Conservation (phyloP, 2,329 filamentous ascomycete species). For the Monilinia aucupariae region DNA sequence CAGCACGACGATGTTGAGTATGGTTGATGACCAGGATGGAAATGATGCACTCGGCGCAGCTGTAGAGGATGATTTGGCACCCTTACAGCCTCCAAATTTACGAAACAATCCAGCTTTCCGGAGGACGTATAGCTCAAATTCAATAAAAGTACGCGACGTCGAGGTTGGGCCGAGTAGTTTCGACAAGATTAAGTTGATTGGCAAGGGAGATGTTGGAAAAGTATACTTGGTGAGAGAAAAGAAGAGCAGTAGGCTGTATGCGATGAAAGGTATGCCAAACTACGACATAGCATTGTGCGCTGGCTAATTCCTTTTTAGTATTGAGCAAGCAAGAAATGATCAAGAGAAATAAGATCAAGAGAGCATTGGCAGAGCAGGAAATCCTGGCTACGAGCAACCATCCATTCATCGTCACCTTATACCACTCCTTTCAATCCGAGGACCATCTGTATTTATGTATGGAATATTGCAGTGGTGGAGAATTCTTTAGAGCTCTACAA, state of each 20-base stretch:
- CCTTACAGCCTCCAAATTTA: slow-evolving; percentile 61
- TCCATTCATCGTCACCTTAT: slow-evolving; percentile 96
- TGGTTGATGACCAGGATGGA: slow-evolving; percentile 42
- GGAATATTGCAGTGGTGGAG: slow-evolving; percentile 98
- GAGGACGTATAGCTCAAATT: slow-evolving; percentile 97
- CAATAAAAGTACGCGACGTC: slow-evolving; percentile 95
- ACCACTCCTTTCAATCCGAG: slow-evolving; percentile 98
- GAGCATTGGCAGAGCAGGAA: slow-evolving; percentile 93
- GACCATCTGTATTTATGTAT: slow-evolving; percentile 99
- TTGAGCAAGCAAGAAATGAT: slow-evolving; percentile 99
- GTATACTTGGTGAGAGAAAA: slow-evolving; percentile 97
- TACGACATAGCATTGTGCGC: background rate
- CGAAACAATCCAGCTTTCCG: slow-evolving; percentile 73
- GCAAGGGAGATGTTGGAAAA: slow-evolving; percentile 97
- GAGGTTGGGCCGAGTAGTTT: slow-evolving; percentile 94
- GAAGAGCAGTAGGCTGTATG: slow-evolving; percentile 91
- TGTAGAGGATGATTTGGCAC: slow-evolving; percentile 49
- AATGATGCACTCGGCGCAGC: slow-evolving; percentile 37
- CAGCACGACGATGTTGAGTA: slow-evolving; percentile 44
- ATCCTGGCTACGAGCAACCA: slow-evolving; percentile 98
- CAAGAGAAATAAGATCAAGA: slow-evolving; percentile 99
- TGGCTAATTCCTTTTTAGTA: slow-evolving; percentile 50
- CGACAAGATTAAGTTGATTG: slow-evolving; percentile 99
- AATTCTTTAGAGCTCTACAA: slow-evolving; percentile 96
- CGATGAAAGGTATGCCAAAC: slow-evolving; percentile 80